These are phyloP conservation scores for Hericium rajendrae DNA, from an alignment of 768 basidiomycete genomes.

Conservation along the genomic window DNA sequence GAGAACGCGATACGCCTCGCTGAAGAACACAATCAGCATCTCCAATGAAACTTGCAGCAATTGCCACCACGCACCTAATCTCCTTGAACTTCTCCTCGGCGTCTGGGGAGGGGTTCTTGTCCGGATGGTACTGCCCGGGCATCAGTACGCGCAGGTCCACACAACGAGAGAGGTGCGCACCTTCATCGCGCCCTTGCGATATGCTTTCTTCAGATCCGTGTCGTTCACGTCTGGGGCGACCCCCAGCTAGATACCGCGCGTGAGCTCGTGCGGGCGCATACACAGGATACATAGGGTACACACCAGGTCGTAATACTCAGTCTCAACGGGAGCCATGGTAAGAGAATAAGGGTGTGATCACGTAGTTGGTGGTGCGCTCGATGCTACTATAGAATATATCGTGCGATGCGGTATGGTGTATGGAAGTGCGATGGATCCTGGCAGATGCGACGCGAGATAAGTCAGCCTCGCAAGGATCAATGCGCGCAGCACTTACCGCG, in stretches of 20 bases:
- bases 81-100: conserved; percentile 97
- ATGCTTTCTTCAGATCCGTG: conserved; percentile 86
- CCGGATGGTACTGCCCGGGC: conserved; percentile 71
- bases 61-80: conserved; percentile 52
- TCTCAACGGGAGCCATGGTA: conserved; percentile 79
- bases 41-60: background rate
- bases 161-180: conserved; percentile 28
- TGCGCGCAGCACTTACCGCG: no score
- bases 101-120: conserved; percentile 88
- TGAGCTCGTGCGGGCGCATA: background rate
- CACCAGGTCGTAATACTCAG: conserved; percentile 82
- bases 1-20: conserved; percentile 92
- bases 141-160: background rate
- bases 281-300: background rate
- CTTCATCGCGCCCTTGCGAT: conserved; percentile 90
- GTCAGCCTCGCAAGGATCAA: no score
- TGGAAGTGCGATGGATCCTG: no score
- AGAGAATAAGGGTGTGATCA: background rate
- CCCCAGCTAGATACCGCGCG: conserved; percentile 41
- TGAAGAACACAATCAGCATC: conserved; percentile 20
- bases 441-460: no score
- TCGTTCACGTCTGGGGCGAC: conserved; percentile 68
- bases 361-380: background rate
- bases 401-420: no score
- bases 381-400: background rate